Percentiles rank a stretch among this genome's conserved stretches.
Evolutionary conservation across 2,329 filamentous ascomycete species (phyloP).

Genomic region (Diatrype stigma): DNA sequence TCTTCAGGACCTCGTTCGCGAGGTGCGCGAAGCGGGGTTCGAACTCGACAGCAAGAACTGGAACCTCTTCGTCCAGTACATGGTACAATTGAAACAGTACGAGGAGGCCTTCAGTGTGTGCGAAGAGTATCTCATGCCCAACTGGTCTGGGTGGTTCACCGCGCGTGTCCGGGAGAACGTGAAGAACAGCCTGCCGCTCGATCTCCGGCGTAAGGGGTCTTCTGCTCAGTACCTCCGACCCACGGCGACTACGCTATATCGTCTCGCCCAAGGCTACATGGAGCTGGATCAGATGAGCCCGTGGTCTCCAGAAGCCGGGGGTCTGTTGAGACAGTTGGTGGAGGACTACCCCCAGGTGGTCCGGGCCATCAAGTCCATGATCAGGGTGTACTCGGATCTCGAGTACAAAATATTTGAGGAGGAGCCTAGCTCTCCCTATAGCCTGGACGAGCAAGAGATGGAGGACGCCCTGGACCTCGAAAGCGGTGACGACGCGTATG

Average conservation of each 20-base stretch:
- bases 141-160: slow-evolving; percentile 69
- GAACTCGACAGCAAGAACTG: slow-evolving; percentile 71
- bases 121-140: slow-evolving; percentile 72
- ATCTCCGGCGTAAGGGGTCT: slow-evolving; percentile 34
- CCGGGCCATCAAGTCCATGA: slow-evolving; percentile 28
- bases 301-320: slow-evolving; percentile 45
- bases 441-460: slow-evolving; percentile 1
- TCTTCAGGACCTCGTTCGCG: slow-evolving; percentile 47
- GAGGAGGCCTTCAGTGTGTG: slow-evolving; percentile 68
- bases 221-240: slow-evolving; percentile 36
- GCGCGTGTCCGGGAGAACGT: slow-evolving; percentile 24
- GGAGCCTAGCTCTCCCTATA: slow-evolving; percentile 9
- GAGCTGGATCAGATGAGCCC: slow-evolving; percentile 43
- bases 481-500: too few relatives aligned
- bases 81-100: slow-evolving; percentile 57
- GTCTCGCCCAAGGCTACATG: slow-evolving; percentile 46
- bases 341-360: slow-evolving; percentile 29
- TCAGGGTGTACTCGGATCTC: slow-evolving; percentile 19
- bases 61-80: slow-evolving; percentile 70
- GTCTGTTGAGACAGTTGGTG: slow-evolving; percentile 34
- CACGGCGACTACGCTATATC: slow-evolving; percentile 41
- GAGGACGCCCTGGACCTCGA: neutral
- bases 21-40: slow-evolving; percentile 65
- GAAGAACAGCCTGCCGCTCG: slow-evolving; percentile 29
- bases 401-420: slow-evolving; percentile 22